These are phyloP conservation scores for Setaria viridis DNA, from an alignment of 202 grass and related monocot species.

Conservation along the genomic window DNA sequence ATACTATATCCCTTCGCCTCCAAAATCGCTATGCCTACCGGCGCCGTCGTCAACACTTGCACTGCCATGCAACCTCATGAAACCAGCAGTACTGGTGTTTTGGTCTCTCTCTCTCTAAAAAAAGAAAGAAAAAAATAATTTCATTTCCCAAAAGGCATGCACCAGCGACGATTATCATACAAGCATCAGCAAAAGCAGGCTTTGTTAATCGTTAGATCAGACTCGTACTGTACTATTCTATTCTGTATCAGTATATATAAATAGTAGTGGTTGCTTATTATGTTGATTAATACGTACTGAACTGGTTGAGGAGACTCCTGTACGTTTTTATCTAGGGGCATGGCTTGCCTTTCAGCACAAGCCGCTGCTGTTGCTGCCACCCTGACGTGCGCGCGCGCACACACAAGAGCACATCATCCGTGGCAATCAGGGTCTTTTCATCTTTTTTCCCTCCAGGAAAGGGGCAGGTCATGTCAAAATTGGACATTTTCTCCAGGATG, in stretches of 20 bases:
- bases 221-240: constrained; percentile 22
- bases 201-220: constrained; percentile 21
- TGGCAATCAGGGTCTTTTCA: constrained; percentile 35
- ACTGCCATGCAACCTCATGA: background rate
- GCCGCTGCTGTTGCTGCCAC: background rate
- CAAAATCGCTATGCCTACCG: constrained; percentile 24
- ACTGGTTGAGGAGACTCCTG: background rate
- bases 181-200: constrained; percentile 26
- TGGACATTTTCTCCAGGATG: constrained; percentile 9
- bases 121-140: background rate
- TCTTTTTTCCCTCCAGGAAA: constrained; percentile 43
- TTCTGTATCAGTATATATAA: background rate
- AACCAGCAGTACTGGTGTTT: background rate
- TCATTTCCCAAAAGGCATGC: constrained; percentile 2
- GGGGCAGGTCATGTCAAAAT: constrained; percentile 48
- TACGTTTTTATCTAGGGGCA: background rate
- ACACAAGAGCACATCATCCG: background rate
- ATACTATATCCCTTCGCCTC: constrained; percentile 23
- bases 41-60: background rate
- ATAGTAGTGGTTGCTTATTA: background rate
- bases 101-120: background rate
- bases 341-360: background rate
- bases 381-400: background rate
- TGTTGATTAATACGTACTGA: background rate
- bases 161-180: background rate